Conservation (phyloP, 2,329 filamentous ascomycete genomes). For the Geosmithia flava region DNA sequence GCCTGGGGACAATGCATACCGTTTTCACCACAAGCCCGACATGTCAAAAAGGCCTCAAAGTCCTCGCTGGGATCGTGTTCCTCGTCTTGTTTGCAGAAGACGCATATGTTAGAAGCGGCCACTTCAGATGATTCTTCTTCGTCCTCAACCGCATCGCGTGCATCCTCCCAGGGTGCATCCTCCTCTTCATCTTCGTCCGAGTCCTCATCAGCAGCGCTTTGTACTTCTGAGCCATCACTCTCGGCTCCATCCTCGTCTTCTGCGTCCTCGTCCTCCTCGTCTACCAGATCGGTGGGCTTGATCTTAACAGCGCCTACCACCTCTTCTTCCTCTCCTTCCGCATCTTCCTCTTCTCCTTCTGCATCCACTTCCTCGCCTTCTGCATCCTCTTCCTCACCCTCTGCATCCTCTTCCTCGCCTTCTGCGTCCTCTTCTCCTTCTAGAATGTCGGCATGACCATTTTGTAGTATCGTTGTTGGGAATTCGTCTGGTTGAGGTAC, state of each 20-base stretch:
- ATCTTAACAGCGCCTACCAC: slow-evolving; percentile 44
- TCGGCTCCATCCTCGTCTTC: slow-evolving; percentile 23
- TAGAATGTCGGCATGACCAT: neutral
- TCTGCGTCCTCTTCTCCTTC: slow-evolving; percentile 7
- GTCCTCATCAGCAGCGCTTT: slow-evolving; percentile 35
- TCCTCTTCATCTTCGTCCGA: slow-evolving; percentile 23
- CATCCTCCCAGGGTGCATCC: slow-evolving; percentile 35
- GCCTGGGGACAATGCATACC: slow-evolving; percentile 40
- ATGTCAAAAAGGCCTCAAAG: slow-evolving; percentile 68
- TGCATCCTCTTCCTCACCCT: slow-evolving; percentile 25
- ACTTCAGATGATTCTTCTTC: slow-evolving; percentile 46
- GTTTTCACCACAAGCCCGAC: slow-evolving; percentile 67
- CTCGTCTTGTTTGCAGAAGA: slow-evolving; percentile 75
- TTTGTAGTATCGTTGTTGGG: slow-evolving; percentile 3
- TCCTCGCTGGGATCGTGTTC: slow-evolving; percentile 73
- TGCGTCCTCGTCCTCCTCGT: slow-evolving; percentile 18
- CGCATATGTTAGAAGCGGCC: slow-evolving; percentile 33
- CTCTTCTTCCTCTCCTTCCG: slow-evolving; percentile 21
- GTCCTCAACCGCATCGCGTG: slow-evolving; percentile 19
- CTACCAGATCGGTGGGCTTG: slow-evolving; percentile 34
- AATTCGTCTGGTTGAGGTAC: neutral
- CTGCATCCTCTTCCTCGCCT: slow-evolving; percentile 11
- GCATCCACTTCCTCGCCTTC: slow-evolving; percentile 24
- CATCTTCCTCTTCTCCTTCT: slow-evolving; percentile 11
- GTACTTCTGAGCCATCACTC: slow-evolving; percentile 30